Evolutionary conservation across 2,329 filamentous ascomycete genomes (phyloP).

Genomic region (Nemania diffusa): DNA sequence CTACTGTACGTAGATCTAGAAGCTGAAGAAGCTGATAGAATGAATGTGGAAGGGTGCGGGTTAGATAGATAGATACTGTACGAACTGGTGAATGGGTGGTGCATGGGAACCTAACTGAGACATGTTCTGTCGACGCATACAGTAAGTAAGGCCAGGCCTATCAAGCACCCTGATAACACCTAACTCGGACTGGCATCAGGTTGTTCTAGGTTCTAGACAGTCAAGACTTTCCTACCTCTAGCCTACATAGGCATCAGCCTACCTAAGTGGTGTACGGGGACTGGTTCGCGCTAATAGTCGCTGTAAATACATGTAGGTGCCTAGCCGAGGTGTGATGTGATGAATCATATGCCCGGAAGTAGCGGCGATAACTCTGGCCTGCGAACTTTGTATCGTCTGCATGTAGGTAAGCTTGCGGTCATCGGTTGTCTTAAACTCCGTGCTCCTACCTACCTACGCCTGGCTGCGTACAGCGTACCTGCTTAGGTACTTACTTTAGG

Average conservation of each 20-base stretch:
- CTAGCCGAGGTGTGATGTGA: not conserved
- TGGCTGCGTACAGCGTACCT: too few species aligned
- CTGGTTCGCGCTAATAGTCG: too few species aligned
- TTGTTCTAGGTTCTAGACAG: not conserved
- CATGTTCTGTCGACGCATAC: too few species aligned
- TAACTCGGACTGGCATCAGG: not conserved
- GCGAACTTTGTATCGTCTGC: not conserved
- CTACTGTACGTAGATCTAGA: not conserved
- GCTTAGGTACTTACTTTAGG: not conserved
- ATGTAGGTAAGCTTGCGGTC: not conserved
- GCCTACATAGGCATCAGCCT: too few species aligned
- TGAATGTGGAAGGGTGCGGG: not conserved
- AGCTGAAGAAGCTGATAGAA: not conserved
- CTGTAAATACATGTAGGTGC: too few species aligned
- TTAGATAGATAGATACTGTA: too few species aligned
- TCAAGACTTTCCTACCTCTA: not conserved
- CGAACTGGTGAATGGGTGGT: too few species aligned
- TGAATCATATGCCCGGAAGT: constrained; percentile 6
- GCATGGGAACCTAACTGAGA: too few species aligned
- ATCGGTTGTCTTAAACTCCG: not conserved
- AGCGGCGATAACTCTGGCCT: constrained; percentile 9
- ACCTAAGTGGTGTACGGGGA: too few species aligned
- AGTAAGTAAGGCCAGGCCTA: too few species aligned
- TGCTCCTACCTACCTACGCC: too few species aligned
- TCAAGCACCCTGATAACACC: not conserved